A percentile compares a stretch with the other conserved stretches of the same genome.
Conservation (phyloP, 2,329 filamentous ascomycete genomes). For the Mycosphaerelloides madeirae region DNA sequence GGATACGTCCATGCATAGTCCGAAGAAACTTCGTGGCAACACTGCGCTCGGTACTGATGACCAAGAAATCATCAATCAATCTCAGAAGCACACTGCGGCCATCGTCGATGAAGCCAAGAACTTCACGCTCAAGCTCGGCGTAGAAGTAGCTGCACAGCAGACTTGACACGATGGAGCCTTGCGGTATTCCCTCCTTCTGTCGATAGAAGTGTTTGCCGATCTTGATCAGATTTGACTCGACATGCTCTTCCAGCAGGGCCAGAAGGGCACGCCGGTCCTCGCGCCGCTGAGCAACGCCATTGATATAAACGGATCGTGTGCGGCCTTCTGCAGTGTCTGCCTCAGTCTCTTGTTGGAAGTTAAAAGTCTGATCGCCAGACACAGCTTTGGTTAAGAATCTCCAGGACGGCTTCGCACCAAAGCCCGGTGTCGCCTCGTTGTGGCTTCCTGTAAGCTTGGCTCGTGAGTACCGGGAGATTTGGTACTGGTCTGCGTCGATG, state of each 20-base stretch:
- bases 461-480: constrained; percentile 69
- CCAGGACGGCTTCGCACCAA: constrained; percentile 34
- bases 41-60: constrained; percentile 66
- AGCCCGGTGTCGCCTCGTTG: constrained; percentile 30
- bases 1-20: constrained; percentile 73
- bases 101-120: constrained; percentile 61
- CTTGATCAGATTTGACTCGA: constrained; percentile 79
- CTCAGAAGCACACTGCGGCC: constrained; percentile 63
- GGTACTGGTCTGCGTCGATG: constrained; percentile 60
- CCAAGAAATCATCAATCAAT: constrained; percentile 86
- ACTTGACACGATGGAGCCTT: constrained; percentile 84
- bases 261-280: constrained; percentile 59
- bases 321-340: constrained; percentile 35
- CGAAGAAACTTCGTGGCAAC: constrained; percentile 70
- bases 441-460: constrained; percentile 50
- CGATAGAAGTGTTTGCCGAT: constrained; percentile 85
- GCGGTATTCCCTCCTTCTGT: constrained; percentile 84
- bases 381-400: constrained; percentile 40
- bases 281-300: constrained; percentile 56
- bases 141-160: constrained; percentile 95
- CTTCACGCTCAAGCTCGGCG: constrained; percentile 69
- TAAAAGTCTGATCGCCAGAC: constrained; percentile 23
- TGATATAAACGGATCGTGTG: constrained; percentile 70
- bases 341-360: constrained; percentile 29
- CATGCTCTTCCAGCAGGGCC: constrained; percentile 68